Conservation (phyloP, 139 green algal genomes). For the Chlamydomonas incerta region DNA sequence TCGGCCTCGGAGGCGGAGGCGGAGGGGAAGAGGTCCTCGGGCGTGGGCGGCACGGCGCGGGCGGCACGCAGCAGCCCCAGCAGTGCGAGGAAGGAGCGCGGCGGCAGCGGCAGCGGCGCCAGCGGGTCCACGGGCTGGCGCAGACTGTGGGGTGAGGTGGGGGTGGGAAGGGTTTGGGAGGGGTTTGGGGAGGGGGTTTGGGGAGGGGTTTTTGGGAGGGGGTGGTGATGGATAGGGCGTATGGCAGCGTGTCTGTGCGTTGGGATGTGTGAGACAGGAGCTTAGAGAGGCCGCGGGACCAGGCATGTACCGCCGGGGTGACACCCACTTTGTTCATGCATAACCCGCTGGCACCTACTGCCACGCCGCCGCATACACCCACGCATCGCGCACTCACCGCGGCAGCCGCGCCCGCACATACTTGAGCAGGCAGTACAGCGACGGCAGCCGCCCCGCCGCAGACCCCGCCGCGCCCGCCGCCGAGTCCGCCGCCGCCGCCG, state of each 20-base stretch:
- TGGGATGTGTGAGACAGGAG: too few species aligned
- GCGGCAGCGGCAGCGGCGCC: constrained; percentile 27
- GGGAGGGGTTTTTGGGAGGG: neutral
- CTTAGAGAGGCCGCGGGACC: too few species aligned
- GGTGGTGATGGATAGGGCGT: neutral
- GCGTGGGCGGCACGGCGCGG: neutral
- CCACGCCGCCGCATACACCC: too few species aligned
- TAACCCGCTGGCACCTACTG: too few species aligned
- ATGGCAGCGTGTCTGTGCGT: too few species aligned
- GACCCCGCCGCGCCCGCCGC: neutral
- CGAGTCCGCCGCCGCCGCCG: neutral
- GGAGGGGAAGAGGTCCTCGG: neutral
- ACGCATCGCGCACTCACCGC: constrained; percentile 14
- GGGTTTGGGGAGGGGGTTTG: neutral
- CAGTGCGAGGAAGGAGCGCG: constrained; percentile 16
- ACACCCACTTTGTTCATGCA: too few species aligned
- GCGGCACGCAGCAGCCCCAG: constrained; percentile 3
- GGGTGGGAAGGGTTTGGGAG: neutral
- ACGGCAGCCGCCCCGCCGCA: neutral
- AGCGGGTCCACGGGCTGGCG: constrained; percentile 16
- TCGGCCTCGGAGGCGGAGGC: too few species aligned
- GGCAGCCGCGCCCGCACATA: constrained; percentile 27
- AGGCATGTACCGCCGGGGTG: too few species aligned
- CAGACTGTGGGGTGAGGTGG: neutral
- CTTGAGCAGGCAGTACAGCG: constrained; percentile 1